Percentiles rank a stretch among this genome's conserved stretches.
Evolutionary conservation across 805 yeast species (phyloP).

Genomic region (Candida sithepensis): DNA sequence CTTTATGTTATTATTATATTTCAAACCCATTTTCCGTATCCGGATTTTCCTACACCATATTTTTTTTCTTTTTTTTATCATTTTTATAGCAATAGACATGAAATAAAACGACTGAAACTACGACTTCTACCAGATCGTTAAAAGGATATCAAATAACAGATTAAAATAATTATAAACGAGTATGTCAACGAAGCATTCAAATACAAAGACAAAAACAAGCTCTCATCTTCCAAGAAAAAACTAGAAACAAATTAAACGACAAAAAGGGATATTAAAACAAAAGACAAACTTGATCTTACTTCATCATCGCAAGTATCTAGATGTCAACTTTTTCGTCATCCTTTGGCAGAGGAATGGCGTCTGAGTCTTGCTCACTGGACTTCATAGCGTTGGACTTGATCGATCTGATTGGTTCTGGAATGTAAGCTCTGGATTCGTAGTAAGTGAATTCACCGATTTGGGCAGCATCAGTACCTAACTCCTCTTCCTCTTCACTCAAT

Average conservation of each 20-base stretch:
- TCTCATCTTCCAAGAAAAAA: background rate
- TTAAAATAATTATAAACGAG: slow-evolving; percentile 1
- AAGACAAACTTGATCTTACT: background rate
- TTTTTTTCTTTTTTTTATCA: no score
- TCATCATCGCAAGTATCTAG: background rate
- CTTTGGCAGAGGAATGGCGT: slow-evolving; percentile 29
- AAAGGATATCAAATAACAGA: background rate
- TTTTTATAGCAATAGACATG: no score
- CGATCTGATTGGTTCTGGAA: slow-evolving; percentile 78
- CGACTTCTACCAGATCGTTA: no score
- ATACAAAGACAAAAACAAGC: background rate
- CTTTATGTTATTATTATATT: no score
- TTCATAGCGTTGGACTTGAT: slow-evolving; percentile 27
- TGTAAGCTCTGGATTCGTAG: slow-evolving; percentile 59
- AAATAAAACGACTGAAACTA: no score
- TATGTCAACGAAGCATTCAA: background rate
- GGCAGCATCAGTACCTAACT: slow-evolving; percentile 80
- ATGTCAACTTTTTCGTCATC: slow-evolving; percentile 25
- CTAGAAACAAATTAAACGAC: background rate
- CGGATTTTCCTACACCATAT: no score
- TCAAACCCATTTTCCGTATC: no score
- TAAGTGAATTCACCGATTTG: slow-evolving; percentile 90
- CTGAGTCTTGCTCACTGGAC: slow-evolving; percentile 22
- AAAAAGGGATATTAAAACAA: background rate
- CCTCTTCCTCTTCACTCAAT: slow-evolving; percentile 82